phyloP scores from a whole-genome alignment of 192 early-diverging fungal genomes.

The Dispira simplex region DNA sequence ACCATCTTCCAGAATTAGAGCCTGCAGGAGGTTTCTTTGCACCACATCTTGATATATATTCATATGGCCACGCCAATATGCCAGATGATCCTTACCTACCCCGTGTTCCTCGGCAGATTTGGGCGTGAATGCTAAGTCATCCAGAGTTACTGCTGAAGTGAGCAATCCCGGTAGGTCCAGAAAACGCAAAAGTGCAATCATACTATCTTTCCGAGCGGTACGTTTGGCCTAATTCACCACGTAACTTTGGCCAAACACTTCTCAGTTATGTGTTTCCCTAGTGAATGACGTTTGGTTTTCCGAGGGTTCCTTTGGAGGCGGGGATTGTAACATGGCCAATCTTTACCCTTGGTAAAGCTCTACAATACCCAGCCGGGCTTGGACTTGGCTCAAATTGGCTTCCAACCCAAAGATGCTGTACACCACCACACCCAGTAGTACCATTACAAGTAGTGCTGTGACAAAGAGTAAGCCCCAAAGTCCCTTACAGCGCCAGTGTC shows the following conservation, averaged over 20 bases:
- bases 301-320: too few species aligned
- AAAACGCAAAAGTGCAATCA: neutral
- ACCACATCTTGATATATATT: slow-evolving; percentile 27
- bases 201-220: neutral
- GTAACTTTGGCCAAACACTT: slow-evolving; percentile 8
- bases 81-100: neutral
- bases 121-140: neutral
- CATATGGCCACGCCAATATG: slow-evolving; percentile 17
- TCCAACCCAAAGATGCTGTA: too few species aligned
- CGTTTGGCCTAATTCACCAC: slow-evolving; percentile 1
- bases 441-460: too few species aligned
- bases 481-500: too few species aligned
- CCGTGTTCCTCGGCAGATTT: neutral
- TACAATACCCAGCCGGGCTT: too few species aligned
- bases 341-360: too few species aligned
- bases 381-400: too few species aligned
- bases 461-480: too few species aligned
- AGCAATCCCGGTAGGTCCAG: neutral
- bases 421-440: too few species aligned
- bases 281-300: too few species aligned
- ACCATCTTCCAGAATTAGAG: slow-evolving; percentile 28
- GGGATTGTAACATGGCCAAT: too few species aligned
- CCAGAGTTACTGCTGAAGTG: neutral
- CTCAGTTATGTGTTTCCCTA: too few species aligned
- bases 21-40: slow-evolving; percentile 16